A percentile compares a stretch with the other conserved stretches of the same genome.
Evolutionary conservation across 257 asterid species (phyloP).

Genomic region (Petunia secreta): DNA sequence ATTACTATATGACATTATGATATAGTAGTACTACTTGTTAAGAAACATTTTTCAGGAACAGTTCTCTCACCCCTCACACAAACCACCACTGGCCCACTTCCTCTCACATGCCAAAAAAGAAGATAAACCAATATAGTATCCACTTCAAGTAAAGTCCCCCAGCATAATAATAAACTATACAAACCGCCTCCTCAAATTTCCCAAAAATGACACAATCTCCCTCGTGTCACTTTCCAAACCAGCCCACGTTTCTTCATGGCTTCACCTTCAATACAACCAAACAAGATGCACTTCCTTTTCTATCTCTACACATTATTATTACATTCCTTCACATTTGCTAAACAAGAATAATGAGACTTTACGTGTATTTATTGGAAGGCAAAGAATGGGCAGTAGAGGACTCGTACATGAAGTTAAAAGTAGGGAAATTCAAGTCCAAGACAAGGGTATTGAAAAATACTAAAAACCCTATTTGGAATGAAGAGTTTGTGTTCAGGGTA

Average conservation of each 20-base stretch:
- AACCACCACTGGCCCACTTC: not conserved
- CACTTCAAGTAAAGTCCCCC: not conserved
- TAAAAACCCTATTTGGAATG: slow-evolving; percentile 72
- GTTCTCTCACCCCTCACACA: too few relatives aligned
- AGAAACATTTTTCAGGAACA: too few relatives aligned
- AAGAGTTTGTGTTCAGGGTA: slow-evolving; percentile 79
- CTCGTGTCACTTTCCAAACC: slow-evolving; percentile 57
- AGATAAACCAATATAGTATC: not conserved
- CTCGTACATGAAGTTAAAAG: slow-evolving; percentile 64
- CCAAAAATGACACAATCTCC: not conserved
- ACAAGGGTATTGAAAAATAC: slow-evolving; percentile 60
- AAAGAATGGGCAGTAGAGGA: slow-evolving; percentile 61
- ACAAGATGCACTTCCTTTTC: not conserved
- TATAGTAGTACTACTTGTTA: too few relatives aligned
- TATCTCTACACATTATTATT: not conserved
- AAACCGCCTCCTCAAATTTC: not conserved
- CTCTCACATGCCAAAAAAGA: not conserved
- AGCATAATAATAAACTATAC: not conserved
- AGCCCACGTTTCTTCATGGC: slow-evolving; percentile 64
- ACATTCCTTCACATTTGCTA: not conserved
- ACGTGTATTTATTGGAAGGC: slow-evolving; percentile 72
- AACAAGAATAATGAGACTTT: slow-evolving; percentile 56
- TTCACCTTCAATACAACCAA: slow-evolving; percentile 32
- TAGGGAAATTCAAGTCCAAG: slow-evolving; percentile 70
- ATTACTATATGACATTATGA: too few relatives aligned